These are phyloP conservation scores for Coemansia sp. DNA, from an alignment of 192 early-diverging fungal genomes.

Conservation along the genomic window DNA sequence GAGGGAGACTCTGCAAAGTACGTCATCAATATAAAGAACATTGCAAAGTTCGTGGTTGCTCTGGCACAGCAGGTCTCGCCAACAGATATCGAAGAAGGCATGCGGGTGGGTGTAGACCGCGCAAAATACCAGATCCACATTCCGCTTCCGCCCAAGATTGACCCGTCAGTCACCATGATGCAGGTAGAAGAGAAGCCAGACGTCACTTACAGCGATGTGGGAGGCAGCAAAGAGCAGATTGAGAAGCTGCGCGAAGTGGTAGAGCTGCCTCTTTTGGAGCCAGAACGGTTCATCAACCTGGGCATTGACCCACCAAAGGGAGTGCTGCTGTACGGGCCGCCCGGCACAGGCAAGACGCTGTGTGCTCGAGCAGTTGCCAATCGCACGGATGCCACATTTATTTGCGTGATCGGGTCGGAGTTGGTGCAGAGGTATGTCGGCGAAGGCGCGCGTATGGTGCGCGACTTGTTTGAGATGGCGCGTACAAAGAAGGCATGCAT, in stretches of 20 bases:
- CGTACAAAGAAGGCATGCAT: constrained; percentile 99
- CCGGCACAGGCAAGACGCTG: constrained; percentile 97
- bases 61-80: constrained; percentile 95
- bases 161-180: constrained; percentile 99
- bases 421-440: constrained; percentile 99
- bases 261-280: constrained; percentile 92
- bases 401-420: constrained; percentile 99
- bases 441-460: constrained; percentile 98
- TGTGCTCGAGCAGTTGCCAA: constrained; percentile 98
- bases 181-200: constrained; percentile 99
- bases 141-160: constrained; percentile 97
- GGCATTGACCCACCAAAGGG: constrained; percentile 99
- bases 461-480: constrained; percentile 99
- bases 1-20: constrained; percentile 92
- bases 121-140: constrained; percentile 99
- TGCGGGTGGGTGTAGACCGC: constrained; percentile 97
- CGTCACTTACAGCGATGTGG: constrained; percentile 99
- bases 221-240: constrained; percentile 99
- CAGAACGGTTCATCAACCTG: constrained; percentile 94
- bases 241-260: constrained; percentile 99
- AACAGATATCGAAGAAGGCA: constrained; percentile 99
- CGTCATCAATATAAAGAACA: constrained; percentile 97
- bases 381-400: constrained; percentile 98
- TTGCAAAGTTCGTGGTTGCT: constrained; percentile 99
- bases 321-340: constrained; percentile 93